These are phyloP conservation scores for Phytophthora brassicae DNA, from an alignment of 352 stramenopile genomes.

Conservation along the genomic window DNA sequence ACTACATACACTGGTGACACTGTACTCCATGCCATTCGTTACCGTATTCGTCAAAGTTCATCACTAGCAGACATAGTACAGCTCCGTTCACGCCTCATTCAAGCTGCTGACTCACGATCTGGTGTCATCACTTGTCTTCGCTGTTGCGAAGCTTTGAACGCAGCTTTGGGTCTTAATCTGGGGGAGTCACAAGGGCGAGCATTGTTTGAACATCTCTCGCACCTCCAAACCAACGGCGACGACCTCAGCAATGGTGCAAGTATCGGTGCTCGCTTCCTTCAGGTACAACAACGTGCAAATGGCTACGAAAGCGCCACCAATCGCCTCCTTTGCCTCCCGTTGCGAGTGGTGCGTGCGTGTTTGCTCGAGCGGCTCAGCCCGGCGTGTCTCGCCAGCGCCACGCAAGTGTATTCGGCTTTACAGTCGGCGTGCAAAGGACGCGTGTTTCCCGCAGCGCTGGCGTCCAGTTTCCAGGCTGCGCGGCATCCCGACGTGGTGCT, in stretches of 20 bases:
- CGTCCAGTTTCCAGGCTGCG: conserved; percentile 58
- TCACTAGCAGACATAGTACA: conserved; percentile 49
- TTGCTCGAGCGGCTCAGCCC: conserved; percentile 47
- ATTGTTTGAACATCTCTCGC: conserved; percentile 51
- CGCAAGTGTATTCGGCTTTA: conserved; percentile 48
- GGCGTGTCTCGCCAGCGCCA: conserved; percentile 32
- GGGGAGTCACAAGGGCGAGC: conserved; percentile 47
- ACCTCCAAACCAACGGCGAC: conserved; percentile 10
- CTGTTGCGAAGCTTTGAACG: conserved; percentile 44
- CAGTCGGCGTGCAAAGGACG: conserved; percentile 51
- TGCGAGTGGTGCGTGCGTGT: conserved; percentile 43
- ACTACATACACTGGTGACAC: conserved; percentile 34
- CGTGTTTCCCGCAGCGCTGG: conserved; percentile 62
- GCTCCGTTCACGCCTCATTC: conserved; percentile 44
- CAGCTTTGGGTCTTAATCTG: conserved; percentile 40
- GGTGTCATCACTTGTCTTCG: conserved; percentile 44
- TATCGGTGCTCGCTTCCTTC: conserved; percentile 41
- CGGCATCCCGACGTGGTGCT: conserved; percentile 64
- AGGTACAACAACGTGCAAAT: conserved; percentile 32
- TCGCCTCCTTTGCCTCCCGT: conserved; percentile 39
- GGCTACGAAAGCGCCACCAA: conserved; percentile 21
- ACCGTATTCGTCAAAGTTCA: conserved; percentile 44
- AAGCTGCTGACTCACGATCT: conserved; percentile 61
- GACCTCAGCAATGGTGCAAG: conserved; percentile 4
- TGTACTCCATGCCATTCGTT: conserved; percentile 46